Evolutionary conservation across 371 early-diverging fungal genomes (phyloP).

Genomic region (Lichtheimia ramosa): DNA sequence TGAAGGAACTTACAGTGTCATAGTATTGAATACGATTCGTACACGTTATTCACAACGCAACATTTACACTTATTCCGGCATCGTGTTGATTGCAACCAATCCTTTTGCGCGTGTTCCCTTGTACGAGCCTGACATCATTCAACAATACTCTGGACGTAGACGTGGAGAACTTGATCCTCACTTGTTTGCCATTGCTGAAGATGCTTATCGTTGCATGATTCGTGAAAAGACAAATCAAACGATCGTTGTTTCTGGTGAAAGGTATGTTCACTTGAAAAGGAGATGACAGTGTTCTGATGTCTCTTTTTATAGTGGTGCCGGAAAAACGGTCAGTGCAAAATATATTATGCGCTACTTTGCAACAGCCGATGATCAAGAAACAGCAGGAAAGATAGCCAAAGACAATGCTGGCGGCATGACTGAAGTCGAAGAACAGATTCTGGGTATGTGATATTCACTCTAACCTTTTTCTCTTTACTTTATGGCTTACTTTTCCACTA

Average conservation of each 20-base stretch:
- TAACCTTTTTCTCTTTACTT: not conserved
- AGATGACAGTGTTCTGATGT: not conserved
- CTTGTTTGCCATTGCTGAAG: constrained; percentile 98
- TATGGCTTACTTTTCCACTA: too few species aligned
- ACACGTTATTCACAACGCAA: constrained; percentile 86
- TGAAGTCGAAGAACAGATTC: constrained; percentile 81
- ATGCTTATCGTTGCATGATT: constrained; percentile 95
- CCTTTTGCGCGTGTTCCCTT: constrained; percentile 92
- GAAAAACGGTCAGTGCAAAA: constrained; percentile 95
- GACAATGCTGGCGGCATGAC: constrained; percentile 56
- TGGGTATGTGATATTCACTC: constrained; percentile 39
- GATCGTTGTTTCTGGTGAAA: constrained; percentile 98
- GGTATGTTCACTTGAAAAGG: constrained; percentile 30
- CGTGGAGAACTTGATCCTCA: constrained; percentile 98
- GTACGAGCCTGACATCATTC: constrained; percentile 87
- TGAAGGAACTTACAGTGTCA: not conserved
- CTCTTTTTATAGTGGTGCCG: constrained; percentile 71
- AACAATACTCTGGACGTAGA: constrained; percentile 91
- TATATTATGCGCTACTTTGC: constrained; percentile 98
- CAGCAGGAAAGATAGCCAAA: constrained; percentile 35
- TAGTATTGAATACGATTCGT: constrained; percentile 86
- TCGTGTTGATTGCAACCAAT: constrained; percentile 97
- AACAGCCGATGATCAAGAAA: constrained; percentile 75
- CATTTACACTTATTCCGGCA: constrained; percentile 99
- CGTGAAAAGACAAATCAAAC: constrained; percentile 93